These are phyloP conservation scores for Leishmania major DNA, from an alignment of 208 protist species.

Conservation along the genomic window DNA sequence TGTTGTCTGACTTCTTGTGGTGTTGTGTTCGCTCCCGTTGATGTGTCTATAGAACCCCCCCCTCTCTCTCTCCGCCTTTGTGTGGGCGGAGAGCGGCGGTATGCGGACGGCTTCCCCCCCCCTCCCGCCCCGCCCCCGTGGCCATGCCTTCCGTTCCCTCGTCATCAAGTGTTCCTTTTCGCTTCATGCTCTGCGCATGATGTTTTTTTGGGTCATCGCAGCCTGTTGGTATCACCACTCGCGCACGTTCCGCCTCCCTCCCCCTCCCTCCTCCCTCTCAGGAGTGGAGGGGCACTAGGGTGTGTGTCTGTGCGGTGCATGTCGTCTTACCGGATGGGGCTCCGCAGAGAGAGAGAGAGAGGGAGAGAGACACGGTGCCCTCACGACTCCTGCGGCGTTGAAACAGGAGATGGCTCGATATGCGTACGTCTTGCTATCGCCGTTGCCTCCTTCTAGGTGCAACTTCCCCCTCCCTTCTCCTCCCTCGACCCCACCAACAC, in stretches of 20 bases:
- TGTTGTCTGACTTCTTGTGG: neutral
- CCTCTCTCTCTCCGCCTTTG: neutral
- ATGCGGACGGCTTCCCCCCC: neutral
- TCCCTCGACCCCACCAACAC: neutral
- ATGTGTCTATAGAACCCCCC: constrained; percentile 3
- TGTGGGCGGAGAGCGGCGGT: neutral
- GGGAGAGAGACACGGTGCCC: neutral
- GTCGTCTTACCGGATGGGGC: neutral
- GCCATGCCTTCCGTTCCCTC: neutral
- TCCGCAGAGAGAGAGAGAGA: neutral
- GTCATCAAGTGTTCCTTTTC: neutral
- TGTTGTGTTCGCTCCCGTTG: neutral
- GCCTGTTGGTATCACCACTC: neutral
- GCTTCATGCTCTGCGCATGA: neutral
- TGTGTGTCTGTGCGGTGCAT: neutral
- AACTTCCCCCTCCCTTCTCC: neutral
- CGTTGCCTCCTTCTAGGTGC: neutral
- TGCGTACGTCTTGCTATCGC: neutral
- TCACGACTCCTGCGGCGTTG: neutral
- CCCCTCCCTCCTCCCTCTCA: neutral
- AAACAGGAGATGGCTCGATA: neutral
- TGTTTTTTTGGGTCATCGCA: neutral
- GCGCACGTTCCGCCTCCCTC: neutral
- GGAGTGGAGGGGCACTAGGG: no score
- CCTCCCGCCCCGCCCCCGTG: neutral